Base-by-base conservation (phyloP, 2,329 filamentous ascomycete species). In the Dryadomyces sulphureus region DNA sequence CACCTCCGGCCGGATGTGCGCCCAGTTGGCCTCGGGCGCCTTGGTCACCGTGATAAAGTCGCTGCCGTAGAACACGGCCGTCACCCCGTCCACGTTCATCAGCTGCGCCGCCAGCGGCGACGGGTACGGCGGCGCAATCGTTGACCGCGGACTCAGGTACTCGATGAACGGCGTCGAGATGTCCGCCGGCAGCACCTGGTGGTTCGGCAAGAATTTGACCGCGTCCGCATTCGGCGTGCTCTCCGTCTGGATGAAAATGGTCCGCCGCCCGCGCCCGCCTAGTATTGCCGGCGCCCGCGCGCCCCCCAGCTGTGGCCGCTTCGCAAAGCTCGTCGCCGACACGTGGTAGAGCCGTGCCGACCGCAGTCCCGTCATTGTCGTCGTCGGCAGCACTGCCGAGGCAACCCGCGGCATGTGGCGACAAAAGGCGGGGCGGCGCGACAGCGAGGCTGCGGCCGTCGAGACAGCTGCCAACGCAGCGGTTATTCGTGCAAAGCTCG, bases 41-140 rank as follows among this genome's bases (percentile, higher is more conserved):
- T 98, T 98, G 38, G 84, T 95, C 32, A 98, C 83, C 12, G 92
- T 98, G 65, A 98, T 96, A 68, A 94, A 96, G 62, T 98, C 89
- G 30, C 78, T 68, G 45, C 90, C 92, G 65, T 94, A 95, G 65
- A 96, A 96, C 20, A 98, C 84, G 2, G 86, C 81, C 3, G 83
- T 89, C n/a, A 96, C 84, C 39, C 92, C 92, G 59, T 96, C 92
- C 50, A 95, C 83, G 60, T 86, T 89, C 72, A 96, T 81, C 44
- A 98, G 75, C 62, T 88, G 81, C 30, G 89, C 83, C 5, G 92
- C 92, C 38, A 98, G 77, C 17, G 87, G 89, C 19, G 90, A 96
- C 4, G 90, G 87, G 60, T 95, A 78, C 1, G 90, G 90, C 20
- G 89, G 84, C 22, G 87, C 75, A 53, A 96, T 79, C 4, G 92